Evolutionary conservation across 768 basidiomycete species (phyloP).

Genomic region (Kwoniella dejecticola): DNA sequence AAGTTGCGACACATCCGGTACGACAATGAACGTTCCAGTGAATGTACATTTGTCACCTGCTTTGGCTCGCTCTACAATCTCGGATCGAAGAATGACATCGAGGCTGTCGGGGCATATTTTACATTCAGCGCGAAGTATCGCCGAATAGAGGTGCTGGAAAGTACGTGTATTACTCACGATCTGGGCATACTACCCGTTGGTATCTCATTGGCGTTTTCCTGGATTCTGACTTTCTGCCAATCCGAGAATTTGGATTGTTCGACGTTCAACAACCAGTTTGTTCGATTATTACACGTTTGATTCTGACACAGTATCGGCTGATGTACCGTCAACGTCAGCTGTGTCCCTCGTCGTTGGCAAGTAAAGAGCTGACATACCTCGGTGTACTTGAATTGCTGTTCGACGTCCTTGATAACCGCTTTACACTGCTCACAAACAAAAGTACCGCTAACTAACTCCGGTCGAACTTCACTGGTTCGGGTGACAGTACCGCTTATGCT

Average conservation of each 20-base stretch:
- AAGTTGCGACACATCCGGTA: slow-evolving; percentile 95
- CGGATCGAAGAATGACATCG: slow-evolving; percentile 91
- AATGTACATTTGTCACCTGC: slow-evolving; percentile 99
- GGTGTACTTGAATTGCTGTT: slow-evolving; percentile 99
- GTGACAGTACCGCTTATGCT: slow-evolving; percentile 97
- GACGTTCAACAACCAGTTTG: slow-evolving; percentile 89
- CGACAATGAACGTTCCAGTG: slow-evolving; percentile 96
- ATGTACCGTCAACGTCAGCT: not conserved
- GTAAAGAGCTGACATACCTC: slow-evolving; percentile 63
- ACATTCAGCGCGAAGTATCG: too few species aligned
- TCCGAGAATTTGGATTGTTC: slow-evolving; percentile 96
- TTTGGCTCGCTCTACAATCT: slow-evolving; percentile 97
- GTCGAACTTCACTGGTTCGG: slow-evolving; percentile 93
- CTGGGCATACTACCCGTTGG: slow-evolving; percentile 98
- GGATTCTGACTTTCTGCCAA: slow-evolving; percentile 99
- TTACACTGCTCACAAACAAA: slow-evolving; percentile 89
- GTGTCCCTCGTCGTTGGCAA: not conserved
- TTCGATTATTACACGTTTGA: slow-evolving; percentile 85
- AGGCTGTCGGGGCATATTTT: too few species aligned
- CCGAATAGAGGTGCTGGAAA: too few species aligned
- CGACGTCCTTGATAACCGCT: slow-evolving; percentile 84
- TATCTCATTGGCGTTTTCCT: slow-evolving; percentile 98
- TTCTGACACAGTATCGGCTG: slow-evolving; percentile 94
- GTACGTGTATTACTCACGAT: slow-evolving; percentile 50
- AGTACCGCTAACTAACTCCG: slow-evolving; percentile 88